phyloP scores from a whole-genome alignment of 1,284 basidiomycete genomes.

The Hemileia vastatrix region DNA sequence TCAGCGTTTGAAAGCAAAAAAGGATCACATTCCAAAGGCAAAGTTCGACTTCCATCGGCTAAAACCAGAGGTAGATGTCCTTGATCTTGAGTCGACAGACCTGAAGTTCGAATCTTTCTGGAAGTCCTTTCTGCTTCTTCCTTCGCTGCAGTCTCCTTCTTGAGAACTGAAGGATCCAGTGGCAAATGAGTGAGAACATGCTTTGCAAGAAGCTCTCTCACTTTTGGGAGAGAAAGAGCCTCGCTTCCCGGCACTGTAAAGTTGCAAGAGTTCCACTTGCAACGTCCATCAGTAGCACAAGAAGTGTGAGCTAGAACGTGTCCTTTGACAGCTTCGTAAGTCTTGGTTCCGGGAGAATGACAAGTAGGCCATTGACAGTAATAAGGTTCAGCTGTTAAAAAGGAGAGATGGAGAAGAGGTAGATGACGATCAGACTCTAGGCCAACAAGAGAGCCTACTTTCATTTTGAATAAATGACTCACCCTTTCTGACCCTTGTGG shows the following conservation, averaged over 20 bases:
- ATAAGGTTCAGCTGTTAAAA: constrained; percentile 2
- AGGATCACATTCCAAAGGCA: neutral
- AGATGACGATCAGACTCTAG: neutral
- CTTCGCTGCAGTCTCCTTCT: neutral
- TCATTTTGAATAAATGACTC: neutral
- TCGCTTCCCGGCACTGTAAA: constrained; percentile 24
- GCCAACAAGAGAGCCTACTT: neutral
- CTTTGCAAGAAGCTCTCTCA: constrained; percentile 18
- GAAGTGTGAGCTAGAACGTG: constrained; percentile 31
- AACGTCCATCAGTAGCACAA: constrained; percentile 29
- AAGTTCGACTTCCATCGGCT: neutral
- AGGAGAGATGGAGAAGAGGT: neutral
- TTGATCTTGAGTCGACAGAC: neutral
- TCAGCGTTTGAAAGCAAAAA: neutral
- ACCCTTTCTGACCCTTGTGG: neutral
- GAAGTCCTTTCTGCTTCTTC: neutral
- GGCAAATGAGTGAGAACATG: constrained; percentile 33
- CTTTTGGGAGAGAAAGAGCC: constrained; percentile 1
- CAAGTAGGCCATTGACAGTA: constrained; percentile 36
- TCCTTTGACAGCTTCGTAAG: constrained; percentile 26
- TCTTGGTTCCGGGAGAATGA: constrained; percentile 25
- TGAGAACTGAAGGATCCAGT: neutral
- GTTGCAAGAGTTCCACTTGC: constrained; percentile 33
- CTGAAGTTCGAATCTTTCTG: constrained; percentile 7
- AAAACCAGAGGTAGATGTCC: neutral